A percentile compares a stretch with the other conserved stretches of the same genome.
phyloP scores from a whole-genome alignment of 768 basidiomycete species.

The Termitomyces sp. region DNA sequence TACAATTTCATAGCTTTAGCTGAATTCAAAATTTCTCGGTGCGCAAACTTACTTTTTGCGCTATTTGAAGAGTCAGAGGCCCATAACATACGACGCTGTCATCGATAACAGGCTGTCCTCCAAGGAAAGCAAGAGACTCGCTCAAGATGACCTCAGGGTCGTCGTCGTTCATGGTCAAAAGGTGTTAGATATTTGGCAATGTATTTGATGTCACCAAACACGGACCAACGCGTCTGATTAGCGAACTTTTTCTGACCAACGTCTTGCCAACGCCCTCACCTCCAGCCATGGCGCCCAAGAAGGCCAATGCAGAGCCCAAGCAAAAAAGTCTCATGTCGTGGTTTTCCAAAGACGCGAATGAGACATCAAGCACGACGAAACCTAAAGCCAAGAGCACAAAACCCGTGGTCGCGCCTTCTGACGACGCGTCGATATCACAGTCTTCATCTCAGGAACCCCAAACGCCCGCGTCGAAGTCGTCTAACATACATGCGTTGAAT shows the following conservation, averaged over 20 bases:
- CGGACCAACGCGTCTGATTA: constrained; percentile 31
- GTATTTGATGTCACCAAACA: constrained; percentile 27
- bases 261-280: background rate
- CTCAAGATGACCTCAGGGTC: constrained; percentile 49
- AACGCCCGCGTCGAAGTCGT: constrained; percentile 38
- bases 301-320: constrained; percentile 40
- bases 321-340: constrained; percentile 77
- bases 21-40: constrained; percentile 2
- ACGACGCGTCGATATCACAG: constrained; percentile 32
- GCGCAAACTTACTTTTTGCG: constrained; percentile 49
- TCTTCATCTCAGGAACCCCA: constrained; percentile 35
- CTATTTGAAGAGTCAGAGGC: constrained; percentile 50
- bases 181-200: background rate
- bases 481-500: constrained; percentile 26
- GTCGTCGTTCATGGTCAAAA: constrained; percentile 13
- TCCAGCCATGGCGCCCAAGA: constrained; percentile 40
- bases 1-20: constrained; percentile 20
- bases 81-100: constrained; percentile 51
- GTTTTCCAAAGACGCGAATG: constrained; percentile 43
- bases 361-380: constrained; percentile 23
- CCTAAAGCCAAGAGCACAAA: constrained; percentile 20
- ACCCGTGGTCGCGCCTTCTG: constrained; percentile 13
- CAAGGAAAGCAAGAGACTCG: constrained; percentile 53
- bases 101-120: constrained; percentile 41
- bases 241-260: background rate